Percentiles rank a stretch among this genome's conserved stretches.
These are phyloP conservation scores for Climacium dendroides DNA, from an alignment of 225 moss, liverwort and hornwort species.

Conservation along the genomic window DNA sequence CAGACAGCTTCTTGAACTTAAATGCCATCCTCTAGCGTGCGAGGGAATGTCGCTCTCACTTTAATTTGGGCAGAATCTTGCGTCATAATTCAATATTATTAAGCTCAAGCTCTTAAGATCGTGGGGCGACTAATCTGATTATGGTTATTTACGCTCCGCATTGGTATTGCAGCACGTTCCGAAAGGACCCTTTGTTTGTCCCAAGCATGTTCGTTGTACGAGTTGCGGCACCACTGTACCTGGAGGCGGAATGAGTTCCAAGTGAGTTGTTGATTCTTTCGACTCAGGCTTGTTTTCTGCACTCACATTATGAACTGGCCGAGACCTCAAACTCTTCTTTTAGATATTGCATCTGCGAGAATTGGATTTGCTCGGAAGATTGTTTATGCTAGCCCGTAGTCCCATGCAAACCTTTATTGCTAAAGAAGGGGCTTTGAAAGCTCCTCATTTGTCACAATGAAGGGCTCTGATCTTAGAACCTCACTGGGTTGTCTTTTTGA, in stretches of 20 bases:
- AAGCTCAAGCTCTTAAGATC: background rate
- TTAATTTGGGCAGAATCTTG: background rate
- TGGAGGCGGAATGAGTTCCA: constrained; percentile 91
- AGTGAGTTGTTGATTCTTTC: constrained; percentile 22
- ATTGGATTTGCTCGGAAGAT: background rate
- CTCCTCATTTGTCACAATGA: background rate
- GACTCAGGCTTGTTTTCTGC: background rate
- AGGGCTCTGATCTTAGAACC: background rate
- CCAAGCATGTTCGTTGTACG: constrained; percentile 76
- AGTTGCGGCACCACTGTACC: constrained; percentile 79
- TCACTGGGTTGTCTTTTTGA: background rate
- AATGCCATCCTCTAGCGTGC: background rate
- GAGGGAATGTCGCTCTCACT: background rate
- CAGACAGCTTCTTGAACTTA: background rate
- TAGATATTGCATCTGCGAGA: background rate
- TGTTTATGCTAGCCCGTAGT: background rate
- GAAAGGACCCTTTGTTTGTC: constrained; percentile 88
- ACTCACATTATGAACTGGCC: background rate
- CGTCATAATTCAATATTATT: background rate
- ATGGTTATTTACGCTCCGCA: background rate
- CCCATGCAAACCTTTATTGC: background rate
- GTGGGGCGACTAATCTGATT: background rate
- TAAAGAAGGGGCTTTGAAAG: background rate
- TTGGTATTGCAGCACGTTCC: constrained; percentile 62
- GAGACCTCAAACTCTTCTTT: background rate